Percentiles rank a stretch among this genome's conserved stretches.
These are phyloP conservation scores for Aspergillus proliferans DNA, from an alignment of 2,329 filamentous ascomycete genomes.

Conservation along the genomic window DNA sequence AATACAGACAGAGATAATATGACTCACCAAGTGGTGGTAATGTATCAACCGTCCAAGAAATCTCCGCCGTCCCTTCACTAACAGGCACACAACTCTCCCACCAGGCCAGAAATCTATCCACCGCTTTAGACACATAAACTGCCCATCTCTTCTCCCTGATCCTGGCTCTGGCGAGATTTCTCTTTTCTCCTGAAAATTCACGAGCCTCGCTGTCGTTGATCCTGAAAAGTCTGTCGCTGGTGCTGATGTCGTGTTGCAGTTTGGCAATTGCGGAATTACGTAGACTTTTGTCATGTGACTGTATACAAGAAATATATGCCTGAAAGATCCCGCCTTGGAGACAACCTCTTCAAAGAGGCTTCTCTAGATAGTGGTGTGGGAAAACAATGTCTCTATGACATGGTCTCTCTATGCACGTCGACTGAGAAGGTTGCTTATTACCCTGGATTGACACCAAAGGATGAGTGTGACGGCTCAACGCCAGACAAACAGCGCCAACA, in stretches of 20 bases:
- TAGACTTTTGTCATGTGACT: no score
- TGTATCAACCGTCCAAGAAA: background rate
- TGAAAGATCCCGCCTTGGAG: no score
- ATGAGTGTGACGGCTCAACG: no score
- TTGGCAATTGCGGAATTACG: background rate
- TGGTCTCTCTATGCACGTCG: no score
- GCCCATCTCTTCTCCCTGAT: background rate
- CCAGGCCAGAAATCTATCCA: background rate
- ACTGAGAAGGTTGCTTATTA: no score
- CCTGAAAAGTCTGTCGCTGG: background rate
- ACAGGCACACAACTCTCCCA: background rate
- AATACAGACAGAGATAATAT: background rate
- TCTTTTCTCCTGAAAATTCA: background rate
- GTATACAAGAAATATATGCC: no score
- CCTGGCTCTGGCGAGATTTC: background rate
- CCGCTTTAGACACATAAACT: background rate
- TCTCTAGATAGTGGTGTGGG: no score
- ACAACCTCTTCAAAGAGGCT: no score
- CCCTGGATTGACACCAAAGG: no score
- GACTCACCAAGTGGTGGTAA: background rate
- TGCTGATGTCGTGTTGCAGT: background rate
- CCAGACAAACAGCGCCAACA: no score
- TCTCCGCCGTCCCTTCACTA: background rate
- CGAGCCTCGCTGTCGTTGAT: background rate
- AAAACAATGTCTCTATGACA: no score